A percentile compares a stretch with the other conserved stretches of the same genome.
phyloP scores from a whole-genome alignment of 176 grass and related monocot genomes.

The bread wheat (Triticum aestivum) region DNA sequence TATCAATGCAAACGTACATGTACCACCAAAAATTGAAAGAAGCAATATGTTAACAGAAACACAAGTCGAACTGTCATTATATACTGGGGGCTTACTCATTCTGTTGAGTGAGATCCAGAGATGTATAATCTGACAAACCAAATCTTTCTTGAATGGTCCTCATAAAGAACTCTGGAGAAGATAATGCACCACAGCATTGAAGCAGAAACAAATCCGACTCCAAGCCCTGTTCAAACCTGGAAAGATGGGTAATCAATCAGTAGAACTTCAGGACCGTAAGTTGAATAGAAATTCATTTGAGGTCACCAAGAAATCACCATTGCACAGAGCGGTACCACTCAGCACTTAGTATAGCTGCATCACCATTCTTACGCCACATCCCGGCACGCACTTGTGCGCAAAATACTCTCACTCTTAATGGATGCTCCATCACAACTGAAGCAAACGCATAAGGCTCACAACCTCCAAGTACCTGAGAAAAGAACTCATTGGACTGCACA shows the following conservation, averaged over 20 bases:
- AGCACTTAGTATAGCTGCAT: slow-evolving; percentile 68
- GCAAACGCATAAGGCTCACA: slow-evolving; percentile 61
- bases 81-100: slow-evolving; percentile 68
- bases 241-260: slow-evolving; percentile 32
- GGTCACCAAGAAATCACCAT: slow-evolving; percentile 56
- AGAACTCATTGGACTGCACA: slow-evolving; percentile 53
- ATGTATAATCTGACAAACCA: slow-evolving; percentile 78
- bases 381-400: slow-evolving; percentile 91
- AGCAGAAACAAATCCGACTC: slow-evolving; percentile 93
- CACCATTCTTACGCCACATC: slow-evolving; percentile 97
- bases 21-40: background rate
- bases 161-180: slow-evolving; percentile 88
- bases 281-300: slow-evolving; percentile 11
- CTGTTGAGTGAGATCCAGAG: slow-evolving; percentile 60
- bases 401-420: slow-evolving; percentile 84
- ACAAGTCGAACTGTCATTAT: background rate
- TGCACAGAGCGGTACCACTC: slow-evolving; percentile 88
- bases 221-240: slow-evolving; percentile 88
- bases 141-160: slow-evolving; percentile 91
- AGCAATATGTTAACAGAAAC: slow-evolving; percentile 20
- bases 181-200: slow-evolving; percentile 92
- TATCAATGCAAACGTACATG: background rate
- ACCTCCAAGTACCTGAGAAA: slow-evolving; percentile 48
- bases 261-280: slow-evolving; percentile 19
- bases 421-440: slow-evolving; percentile 95